Conservation (phyloP, 2,329 filamentous ascomycete genomes). For the Pyrenochaeta sp. region DNA sequence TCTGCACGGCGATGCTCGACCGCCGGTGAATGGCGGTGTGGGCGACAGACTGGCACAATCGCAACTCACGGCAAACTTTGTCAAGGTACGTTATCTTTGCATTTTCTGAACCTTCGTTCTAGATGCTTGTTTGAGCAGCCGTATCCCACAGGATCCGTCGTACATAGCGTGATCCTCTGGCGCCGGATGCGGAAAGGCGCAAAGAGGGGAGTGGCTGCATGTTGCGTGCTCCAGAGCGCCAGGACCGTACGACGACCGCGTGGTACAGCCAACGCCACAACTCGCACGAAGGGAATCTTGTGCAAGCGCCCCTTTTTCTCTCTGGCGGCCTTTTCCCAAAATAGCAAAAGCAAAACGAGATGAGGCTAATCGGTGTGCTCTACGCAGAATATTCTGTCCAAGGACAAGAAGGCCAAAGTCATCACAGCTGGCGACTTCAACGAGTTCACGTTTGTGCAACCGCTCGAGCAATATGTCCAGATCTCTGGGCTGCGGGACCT, state of each 20-base stretch:
- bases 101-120: too few relatives aligned
- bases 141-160: too few relatives aligned
- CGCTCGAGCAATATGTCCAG: constrained; percentile 62
- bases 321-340: not conserved
- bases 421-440: constrained; percentile 75
- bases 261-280: constrained; percentile 21
- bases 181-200: constrained; percentile 8
- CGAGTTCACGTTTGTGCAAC: constrained; percentile 71
- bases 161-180: not conserved
- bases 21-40: constrained; percentile 71
- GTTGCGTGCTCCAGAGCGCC: constrained; percentile 9
- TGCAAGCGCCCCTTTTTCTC: not conserved
- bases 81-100: constrained; percentile 37
- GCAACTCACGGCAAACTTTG: constrained; percentile 60
- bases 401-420: constrained; percentile 64
- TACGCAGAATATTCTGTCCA: constrained; percentile 58
- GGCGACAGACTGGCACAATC: constrained; percentile 65
- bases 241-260: constrained; percentile 6
- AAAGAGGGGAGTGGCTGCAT: constrained; percentile 23
- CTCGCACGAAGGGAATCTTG: constrained; percentile 18
- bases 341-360: not conserved
- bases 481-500: constrained; percentile 67
- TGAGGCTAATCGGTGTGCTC: constrained; percentile 29
- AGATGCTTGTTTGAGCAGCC: too few relatives aligned
- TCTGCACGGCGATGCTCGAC: constrained; percentile 70